phyloP scores from a whole-genome alignment of 768 basidiomycete species.

The Podaxis pistillaris region DNA sequence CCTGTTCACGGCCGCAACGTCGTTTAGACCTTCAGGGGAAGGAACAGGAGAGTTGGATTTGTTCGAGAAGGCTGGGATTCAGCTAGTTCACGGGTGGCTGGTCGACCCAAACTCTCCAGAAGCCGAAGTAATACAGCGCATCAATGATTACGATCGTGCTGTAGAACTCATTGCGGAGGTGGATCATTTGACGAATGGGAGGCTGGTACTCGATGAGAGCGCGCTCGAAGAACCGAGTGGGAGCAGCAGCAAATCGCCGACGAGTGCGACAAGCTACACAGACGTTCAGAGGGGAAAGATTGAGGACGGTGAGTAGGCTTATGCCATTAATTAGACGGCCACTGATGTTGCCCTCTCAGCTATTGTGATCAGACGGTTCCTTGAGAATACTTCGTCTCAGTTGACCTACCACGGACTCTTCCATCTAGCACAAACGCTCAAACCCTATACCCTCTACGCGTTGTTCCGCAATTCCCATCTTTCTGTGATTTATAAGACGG shows the following conservation, averaged over 20 bases:
- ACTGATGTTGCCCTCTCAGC: conserved; percentile 40
- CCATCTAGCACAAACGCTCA: conserved; percentile 66
- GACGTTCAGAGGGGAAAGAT: conserved; percentile 61
- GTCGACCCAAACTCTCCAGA: conserved; percentile 69
- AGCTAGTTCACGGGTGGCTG: conserved; percentile 88
- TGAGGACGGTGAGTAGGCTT: conserved; percentile 56
- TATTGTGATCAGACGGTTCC: conserved; percentile 61
- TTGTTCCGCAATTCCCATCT: conserved; percentile 91
- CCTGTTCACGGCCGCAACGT: conserved; percentile 64
- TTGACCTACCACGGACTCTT: conserved; percentile 88
- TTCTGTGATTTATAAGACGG: conserved; percentile 72
- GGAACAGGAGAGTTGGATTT: conserved; percentile 76
- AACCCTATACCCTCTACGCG: conserved; percentile 59
- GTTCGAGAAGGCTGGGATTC: conserved; percentile 79
- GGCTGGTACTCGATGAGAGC: conserved; percentile 47
- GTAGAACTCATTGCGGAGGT: conserved; percentile 77
- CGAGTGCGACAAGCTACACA: conserved; percentile 36
- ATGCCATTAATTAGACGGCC: not conserved
- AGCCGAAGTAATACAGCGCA: conserved; percentile 46
- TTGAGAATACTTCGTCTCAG: conserved; percentile 75
- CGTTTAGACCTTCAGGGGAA: conserved; percentile 64
- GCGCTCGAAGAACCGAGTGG: conserved; percentile 12
- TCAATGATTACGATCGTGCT: conserved; percentile 71
- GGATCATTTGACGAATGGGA: conserved; percentile 67
- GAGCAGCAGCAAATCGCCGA: conserved; percentile 19